Conservation (phyloP, 202 grass and related monocot species). For the Brachypodium distachyon region DNA sequence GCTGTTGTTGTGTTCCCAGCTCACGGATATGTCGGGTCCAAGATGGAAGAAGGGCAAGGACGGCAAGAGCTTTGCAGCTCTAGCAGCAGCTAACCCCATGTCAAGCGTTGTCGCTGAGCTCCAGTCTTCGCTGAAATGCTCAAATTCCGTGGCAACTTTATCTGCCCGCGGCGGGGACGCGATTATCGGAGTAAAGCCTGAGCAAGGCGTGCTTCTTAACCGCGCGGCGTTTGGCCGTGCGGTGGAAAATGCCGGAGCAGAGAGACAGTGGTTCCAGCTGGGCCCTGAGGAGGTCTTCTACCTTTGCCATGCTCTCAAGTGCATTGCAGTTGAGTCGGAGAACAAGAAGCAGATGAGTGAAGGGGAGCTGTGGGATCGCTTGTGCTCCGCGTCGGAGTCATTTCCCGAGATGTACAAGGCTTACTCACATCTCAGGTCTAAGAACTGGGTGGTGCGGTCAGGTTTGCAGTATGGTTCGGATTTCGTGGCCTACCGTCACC, state of each 20-base stretch:
- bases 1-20: not conserved
- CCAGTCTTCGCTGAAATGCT: constrained; percentile 14
- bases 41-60: constrained; percentile 60
- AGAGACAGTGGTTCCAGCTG: constrained; percentile 45
- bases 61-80: constrained; percentile 24
- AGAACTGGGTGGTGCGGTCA: constrained; percentile 61
- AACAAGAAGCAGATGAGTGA: not conserved
- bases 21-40: constrained; percentile 23
- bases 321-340: constrained; percentile 20
- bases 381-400: constrained; percentile 14
- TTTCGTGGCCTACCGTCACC: constrained; percentile 69
- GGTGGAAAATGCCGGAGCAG: not conserved
- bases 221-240: constrained; percentile 28
- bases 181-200: not conserved
- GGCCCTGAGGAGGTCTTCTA: constrained; percentile 65
- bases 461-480: constrained; percentile 56
- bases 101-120: constrained; percentile 39
- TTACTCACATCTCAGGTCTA: constrained; percentile 47
- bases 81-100: constrained; percentile 43
- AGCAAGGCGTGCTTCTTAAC: constrained; percentile 22
- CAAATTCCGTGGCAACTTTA: not conserved
- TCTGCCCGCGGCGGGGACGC: not conserved
- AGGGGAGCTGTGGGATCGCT: constrained; percentile 38
- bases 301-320: constrained; percentile 32
- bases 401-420: constrained; percentile 67